Evolutionary conservation across 306 rosid genomes (phyloP).

Genomic region (Astragalus glycyphyllos): DNA sequence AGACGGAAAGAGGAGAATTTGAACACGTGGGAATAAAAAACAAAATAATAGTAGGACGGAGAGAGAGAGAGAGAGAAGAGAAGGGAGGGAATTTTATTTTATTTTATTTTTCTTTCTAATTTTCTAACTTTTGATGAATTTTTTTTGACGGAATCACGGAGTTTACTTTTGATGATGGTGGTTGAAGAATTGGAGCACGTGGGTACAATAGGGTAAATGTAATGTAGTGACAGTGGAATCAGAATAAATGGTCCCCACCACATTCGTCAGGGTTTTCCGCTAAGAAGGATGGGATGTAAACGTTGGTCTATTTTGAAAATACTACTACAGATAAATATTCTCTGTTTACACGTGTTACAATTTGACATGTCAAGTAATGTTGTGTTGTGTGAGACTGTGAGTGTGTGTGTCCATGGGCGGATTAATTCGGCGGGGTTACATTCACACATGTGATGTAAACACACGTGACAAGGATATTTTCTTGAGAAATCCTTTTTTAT

Average conservation of each 20-base stretch:
- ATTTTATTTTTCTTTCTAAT: background rate
- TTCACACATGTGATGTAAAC: too few species aligned
- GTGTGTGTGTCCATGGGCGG: too few species aligned
- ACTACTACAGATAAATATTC: too few species aligned
- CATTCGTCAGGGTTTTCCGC: background rate
- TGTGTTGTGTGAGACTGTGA: too few species aligned
- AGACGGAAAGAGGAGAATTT: constrained; percentile 24
- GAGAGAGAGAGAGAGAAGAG: background rate
- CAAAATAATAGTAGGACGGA: background rate
- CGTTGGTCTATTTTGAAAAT: too few species aligned
- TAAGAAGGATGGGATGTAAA: too few species aligned
- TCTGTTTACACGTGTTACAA: too few species aligned
- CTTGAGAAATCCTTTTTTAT: too few species aligned
- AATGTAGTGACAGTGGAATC: background rate
- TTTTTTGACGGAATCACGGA: too few species aligned
- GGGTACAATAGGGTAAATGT: constrained; percentile 25
- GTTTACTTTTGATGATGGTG: background rate
- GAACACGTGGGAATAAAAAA: constrained; percentile 48
- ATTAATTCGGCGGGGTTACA: too few species aligned
- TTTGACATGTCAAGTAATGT: too few species aligned
- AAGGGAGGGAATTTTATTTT: background rate
- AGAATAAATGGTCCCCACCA: constrained; percentile 4
- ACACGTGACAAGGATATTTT: too few species aligned
- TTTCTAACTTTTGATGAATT: background rate
- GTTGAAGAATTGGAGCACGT: constrained; percentile 49